Evolutionary conservation across 257 asterid species (phyloP), one percentile per base, ranked within the genome.

Genomic region (Petrea volubilis): DNA sequence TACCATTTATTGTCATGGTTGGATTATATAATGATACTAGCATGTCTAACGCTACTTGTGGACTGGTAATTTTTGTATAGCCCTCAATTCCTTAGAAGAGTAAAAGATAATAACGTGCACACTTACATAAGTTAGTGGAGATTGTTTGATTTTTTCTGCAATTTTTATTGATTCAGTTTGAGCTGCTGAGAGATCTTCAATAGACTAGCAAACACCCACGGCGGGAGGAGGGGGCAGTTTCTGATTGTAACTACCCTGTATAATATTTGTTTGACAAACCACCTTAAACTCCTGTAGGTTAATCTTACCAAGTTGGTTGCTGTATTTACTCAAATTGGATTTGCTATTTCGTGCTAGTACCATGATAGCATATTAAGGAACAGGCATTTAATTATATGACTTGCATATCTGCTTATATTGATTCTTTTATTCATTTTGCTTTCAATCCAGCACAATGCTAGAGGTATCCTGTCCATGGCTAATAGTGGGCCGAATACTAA

Each of bases 381-480:
- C 53, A n/a, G 23, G 31, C 36, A 58, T 43, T 64, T 72, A 43
- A 51, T 67, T 41, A 52, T 40, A 43, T 50, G 65, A 49, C 38
- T 14, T 67, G 21, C 25, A 31, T 53, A 8, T 52, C 21, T 13
- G 18, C 34, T 59, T 69, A 2, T 31, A 25, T 40, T 58, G 56
- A 29, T 56, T 65, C 61, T 62, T 17, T 62, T 14, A 12, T 51
- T n/a, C 25, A 31, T 67, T 64, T 52, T 55, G 43, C 38, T 70
- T 74, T 36, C 28, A 31, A 40, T 70, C 31, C 97, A 95, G 98
- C 99, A 92, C 83, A 92, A 90, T 88, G 96, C 99, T 33, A 85
- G 99, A 84, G 99, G 99, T 69, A 95, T 90, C 3, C 49, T 95
- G 64, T 80, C 98, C 73, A 90, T 95, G 98, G 98, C 98, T 46